These are phyloP conservation scores for Lyophyllum atratum DNA, from an alignment of 768 basidiomycete species.

Conservation along the genomic window DNA sequence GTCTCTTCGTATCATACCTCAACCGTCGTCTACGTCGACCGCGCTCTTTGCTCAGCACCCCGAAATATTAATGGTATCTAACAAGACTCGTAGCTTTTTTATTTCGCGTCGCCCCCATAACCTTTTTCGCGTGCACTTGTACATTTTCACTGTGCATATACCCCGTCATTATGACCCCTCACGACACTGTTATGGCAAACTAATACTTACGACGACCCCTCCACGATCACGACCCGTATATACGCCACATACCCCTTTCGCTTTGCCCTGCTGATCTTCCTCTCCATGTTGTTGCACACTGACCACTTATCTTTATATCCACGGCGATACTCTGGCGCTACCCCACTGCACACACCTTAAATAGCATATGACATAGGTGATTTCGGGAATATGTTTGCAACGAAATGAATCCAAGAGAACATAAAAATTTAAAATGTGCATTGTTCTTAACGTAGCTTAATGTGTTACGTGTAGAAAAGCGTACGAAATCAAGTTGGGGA, in stretches of 20 bases:
- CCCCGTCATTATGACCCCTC: constrained; percentile 1
- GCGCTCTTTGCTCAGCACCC: not conserved
- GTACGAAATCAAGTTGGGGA: no score
- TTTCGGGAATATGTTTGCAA: no score
- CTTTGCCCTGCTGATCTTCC: not conserved
- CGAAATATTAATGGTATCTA: constrained; percentile 5
- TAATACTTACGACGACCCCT: constrained; percentile 2
- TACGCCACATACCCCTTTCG: constrained; percentile 6
- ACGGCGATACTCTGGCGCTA: not conserved
- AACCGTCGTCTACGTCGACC: not conserved
- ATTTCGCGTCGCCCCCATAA: not conserved
- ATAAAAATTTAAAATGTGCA: no score
- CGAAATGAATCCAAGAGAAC: no score
- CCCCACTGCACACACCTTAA: no score
- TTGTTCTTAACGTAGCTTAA: no score
- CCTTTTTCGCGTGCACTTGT: not conserved
- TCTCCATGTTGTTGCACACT: not conserved
- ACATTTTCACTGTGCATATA: constrained; percentile 2
- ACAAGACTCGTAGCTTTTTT: not conserved
- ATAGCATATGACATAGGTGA: no score
- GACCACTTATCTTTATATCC: not conserved
- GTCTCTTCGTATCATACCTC: not conserved
- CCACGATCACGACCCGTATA: not conserved
- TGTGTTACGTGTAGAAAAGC: no score
- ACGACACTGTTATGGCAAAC: not conserved